Base-by-base conservation (phyloP, 2,329 filamentous ascomycete species). In the Magnaporthales sp. region DNA sequence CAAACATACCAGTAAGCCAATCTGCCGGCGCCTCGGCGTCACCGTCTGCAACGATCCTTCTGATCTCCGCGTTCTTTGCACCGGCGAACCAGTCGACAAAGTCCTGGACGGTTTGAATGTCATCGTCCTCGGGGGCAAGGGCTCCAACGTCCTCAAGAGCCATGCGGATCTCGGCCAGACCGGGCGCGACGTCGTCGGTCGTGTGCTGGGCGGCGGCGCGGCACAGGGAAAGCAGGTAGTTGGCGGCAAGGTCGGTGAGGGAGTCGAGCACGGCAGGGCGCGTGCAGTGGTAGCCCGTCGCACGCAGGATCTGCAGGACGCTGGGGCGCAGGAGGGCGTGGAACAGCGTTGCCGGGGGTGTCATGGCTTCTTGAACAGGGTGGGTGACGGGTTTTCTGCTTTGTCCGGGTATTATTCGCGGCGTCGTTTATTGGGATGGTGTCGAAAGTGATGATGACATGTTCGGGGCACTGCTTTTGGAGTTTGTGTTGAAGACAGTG, bases 281-380 rank as follows among this genome's bases (percentile, higher is more conserved):
- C 64, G 92, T 91, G 58, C 89, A 84, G 76, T 96, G 91, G 80
- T 96, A 98, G 75, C 94, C 94, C 27, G 92, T 90, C 31, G 93
- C 92, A 74, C 94, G 92, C 65, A 98, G 87, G 73, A 96, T 94
- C 78, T 97, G 93, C 67, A 98, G 87, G 68, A 97, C 87, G 63
- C 89, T 89, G 1, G 94, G 94, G 58, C 93, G 92, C 67, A 98
- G 84, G 70, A 97, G 89, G 68, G 91, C 89, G 77, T 92, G 89
- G 79, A 82, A 85, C 67, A 85, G 77, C n/a, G 81, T 76, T 10
- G 79, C 77, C 3, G 80, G 80, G 32, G 73, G 78, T 69, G 78
- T 78, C 81, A 84, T 84, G 54, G 54, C 24, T 56, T 56, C 22
- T 13, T 38, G 32, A 38, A 13, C 32, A 38, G 15, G n/a, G 15